Evolutionary conservation across 108 stramenopile species (phyloP), one percentile per base, ranked within the genome.

Genomic region (Cyclotella distinguenda): DNA sequence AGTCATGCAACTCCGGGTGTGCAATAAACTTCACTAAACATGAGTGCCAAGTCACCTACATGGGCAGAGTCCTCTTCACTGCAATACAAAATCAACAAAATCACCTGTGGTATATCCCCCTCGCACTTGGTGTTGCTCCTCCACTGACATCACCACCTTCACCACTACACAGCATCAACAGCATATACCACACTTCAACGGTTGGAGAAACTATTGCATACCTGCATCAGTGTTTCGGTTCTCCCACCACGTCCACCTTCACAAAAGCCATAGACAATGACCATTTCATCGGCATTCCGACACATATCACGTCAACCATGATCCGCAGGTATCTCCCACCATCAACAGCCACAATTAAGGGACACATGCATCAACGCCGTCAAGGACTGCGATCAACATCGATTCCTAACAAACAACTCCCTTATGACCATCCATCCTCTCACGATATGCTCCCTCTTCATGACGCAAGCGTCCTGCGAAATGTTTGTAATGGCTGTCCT

Each of bases 1-100:
- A 46, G 15, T 44, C 46, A 6, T 61, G 60, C 26, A 21, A 35
- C 4, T 35, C 55, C 16, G 55, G 55, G 22, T 57, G 55, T 21
- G 21, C 5, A 22, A 19, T 57, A 36, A 1, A 7, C 16, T 39
- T 57, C 36, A 57, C 13, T 21, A 15, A 22, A 5, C 1, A 39
- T 38, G 4, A 36, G 26, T 39, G 36, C 21, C 19, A 23, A 11
- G 35, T 57, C 1, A 36, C 16, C 12, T 39, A 39, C 21, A 57
- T 23, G 6, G 19, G 55, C 0, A 38, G 4, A 27, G 36, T 3
- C 2, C 2, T 61, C 1, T 3, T 45, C 0, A 3, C 3, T 1
- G 23, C 44, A 3, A 46, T 1, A 0, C 27, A 28, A 1, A 33
- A 25, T 16, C 13, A 23, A 10, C 26, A n/a, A 23, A 61, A 44